Evolutionary conservation across 179 eudicot species (phyloP), one percentile per base, ranked within the genome.

Genomic region (Silene coronaria): DNA sequence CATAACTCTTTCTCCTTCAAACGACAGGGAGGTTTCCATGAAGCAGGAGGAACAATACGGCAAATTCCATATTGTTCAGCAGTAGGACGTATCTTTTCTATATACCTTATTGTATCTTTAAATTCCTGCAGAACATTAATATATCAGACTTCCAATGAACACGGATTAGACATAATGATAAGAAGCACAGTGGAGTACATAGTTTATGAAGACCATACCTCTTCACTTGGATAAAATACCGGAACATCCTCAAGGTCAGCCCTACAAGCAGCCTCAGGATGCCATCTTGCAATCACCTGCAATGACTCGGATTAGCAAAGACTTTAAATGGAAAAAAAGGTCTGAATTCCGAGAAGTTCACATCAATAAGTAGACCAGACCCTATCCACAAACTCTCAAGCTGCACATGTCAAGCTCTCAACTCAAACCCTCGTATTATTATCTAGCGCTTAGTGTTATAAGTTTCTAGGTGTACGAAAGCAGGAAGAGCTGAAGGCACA

Each of bases 41-140:
- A 80, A 78, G 98, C 77, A 79, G 98, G 98, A 78, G 99, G 99
- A 70, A 93, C 86, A 60, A 96, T 93, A 42, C 99, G 96, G 72
- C 98, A 96, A 75, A 96, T 96, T 55, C 99, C 99, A 81, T 89
- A 96, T 68, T 68, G 82, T 85, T 96, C 99, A 32, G 99, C 99
- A 75, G 74, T 74, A 14, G 80, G 76, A 51, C 98, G 96, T 84
- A 96, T 93, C 64, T 85, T 87, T 60, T 84, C 89, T 51, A 96
- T 96, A 69, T 88, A 96, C 70, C 80, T 85, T 70, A 96, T 74
- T 38, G 99, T 87, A 77, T 96, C 98, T 80, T 84, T 79, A 79
- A 93, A 96, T 79, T 96, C 98, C 99, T 93, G 91, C 34, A 75
- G 58, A 76, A 26, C 24, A 72, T 19, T 55, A 76, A 23, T 57